These are phyloP conservation scores for Pichia sp. DNA, from an alignment of 1,139 yeast species.

Conservation along the genomic window DNA sequence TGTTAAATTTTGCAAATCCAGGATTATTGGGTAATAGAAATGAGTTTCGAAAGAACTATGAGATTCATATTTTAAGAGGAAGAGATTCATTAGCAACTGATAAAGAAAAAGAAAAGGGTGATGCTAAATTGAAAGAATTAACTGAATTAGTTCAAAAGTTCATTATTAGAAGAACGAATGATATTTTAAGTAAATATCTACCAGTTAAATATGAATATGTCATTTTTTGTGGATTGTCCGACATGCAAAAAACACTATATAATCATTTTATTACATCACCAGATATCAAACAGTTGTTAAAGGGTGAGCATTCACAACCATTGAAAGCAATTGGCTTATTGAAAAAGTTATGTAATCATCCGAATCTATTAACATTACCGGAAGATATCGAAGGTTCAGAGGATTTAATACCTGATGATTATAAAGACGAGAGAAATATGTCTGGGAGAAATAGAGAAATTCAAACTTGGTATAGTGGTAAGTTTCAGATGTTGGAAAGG, in stretches of 20 bases:
- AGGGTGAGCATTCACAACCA: conserved; percentile 73
- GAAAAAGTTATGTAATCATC: conserved; percentile 90
- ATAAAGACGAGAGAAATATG: conserved; percentile 35
- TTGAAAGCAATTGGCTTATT: conserved; percentile 83
- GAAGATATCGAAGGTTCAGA: conserved; percentile 70
- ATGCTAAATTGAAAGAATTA: conserved; percentile 59
- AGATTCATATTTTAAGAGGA: conserved; percentile 70
- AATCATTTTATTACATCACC: conserved; percentile 75
- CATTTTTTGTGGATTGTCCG: conserved; percentile 76
- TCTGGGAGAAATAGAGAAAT: conserved; percentile 44
- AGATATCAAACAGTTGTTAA: conserved; percentile 62
- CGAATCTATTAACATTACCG: conserved; percentile 72
- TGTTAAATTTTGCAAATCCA: conserved; percentile 90
- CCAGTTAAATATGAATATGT: conserved; percentile 97
- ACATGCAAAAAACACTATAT: conserved; percentile 68
- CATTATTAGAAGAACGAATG: conserved; percentile 93
- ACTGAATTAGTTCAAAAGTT: conserved; percentile 77
- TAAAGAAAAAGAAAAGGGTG: conserved; percentile 67
- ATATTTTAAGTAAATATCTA: conserved; percentile 82
- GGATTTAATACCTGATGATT: conserved; percentile 67
- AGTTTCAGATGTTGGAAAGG: conserved; percentile 59
- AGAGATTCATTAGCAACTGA: conserved; percentile 91
- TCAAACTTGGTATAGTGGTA: conserved; percentile 58
- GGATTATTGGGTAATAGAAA: conserved; percentile 79
- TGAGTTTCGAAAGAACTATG: conserved; percentile 83